A percentile compares a stretch with the other conserved stretches of the same genome.
phyloP scores from a whole-genome alignment of 805 yeast genomes.

The Pichia insulana region DNA sequence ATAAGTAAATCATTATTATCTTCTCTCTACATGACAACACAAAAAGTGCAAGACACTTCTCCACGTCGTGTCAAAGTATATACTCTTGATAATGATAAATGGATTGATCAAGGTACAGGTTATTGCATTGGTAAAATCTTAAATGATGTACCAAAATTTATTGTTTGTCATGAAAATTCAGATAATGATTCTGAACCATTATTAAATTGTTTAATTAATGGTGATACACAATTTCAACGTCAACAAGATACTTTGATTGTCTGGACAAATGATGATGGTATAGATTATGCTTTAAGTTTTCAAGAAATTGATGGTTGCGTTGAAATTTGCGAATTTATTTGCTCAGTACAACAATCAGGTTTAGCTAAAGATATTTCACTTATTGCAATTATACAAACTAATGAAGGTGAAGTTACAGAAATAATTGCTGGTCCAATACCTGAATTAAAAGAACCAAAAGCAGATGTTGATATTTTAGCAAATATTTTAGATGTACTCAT shows the following conservation, averaged over 20 bases:
- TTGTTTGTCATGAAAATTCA: slow-evolving; percentile 44
- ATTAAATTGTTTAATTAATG: slow-evolving; percentile 59
- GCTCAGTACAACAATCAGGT: slow-evolving; percentile 49
- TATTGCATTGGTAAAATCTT: slow-evolving; percentile 68
- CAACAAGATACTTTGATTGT: slow-evolving; percentile 92
- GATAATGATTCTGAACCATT: slow-evolving; percentile 58
- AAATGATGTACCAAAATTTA: slow-evolving; percentile 42
- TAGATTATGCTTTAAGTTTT: slow-evolving; percentile 81
- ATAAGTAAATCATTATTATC: too few species aligned
- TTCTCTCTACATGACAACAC: too few species aligned
- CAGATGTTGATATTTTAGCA: slow-evolving; percentile 35
- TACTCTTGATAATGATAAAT: slow-evolving; percentile 65
- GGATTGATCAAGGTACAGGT: slow-evolving; percentile 94
- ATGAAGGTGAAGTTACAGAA: slow-evolving; percentile 54
- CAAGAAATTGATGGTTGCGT: slow-evolving; percentile 90
- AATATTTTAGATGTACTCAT: slow-evolving; percentile 44
- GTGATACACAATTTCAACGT: slow-evolving; percentile 75
- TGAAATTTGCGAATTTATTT: slow-evolving; percentile 69
- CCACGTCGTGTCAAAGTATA: slow-evolving; percentile 91
- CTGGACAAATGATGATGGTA: slow-evolving; percentile 72
- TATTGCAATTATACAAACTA: slow-evolving; percentile 50
- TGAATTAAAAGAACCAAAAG: slow-evolving; percentile 51
- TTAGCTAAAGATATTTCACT: slow-evolving; percentile 59
- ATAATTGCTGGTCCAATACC: slow-evolving; percentile 71
- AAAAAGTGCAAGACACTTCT: not conserved